Percentiles rank a stretch among this genome's conserved stretches.
These are phyloP conservation scores for Trichoderma guizhouense DNA, from an alignment of 2,329 filamentous ascomycete genomes.

Conservation along the genomic window DNA sequence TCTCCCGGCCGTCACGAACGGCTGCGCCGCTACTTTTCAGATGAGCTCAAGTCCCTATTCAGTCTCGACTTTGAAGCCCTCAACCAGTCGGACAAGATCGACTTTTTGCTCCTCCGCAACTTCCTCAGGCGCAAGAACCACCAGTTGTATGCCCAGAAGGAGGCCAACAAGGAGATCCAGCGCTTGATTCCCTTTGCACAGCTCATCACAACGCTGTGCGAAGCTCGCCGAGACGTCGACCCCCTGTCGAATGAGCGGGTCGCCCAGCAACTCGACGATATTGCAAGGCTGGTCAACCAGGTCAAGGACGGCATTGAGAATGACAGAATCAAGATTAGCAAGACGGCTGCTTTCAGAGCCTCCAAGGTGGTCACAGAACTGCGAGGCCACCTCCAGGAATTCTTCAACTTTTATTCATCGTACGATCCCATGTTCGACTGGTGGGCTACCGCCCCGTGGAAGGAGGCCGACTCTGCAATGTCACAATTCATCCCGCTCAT, in stretches of 20 bases:
- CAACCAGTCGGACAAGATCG: slow-evolving; percentile 44
- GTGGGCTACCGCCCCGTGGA: slow-evolving; percentile 50
- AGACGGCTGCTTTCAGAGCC: slow-evolving; percentile 46
- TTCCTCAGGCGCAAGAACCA: slow-evolving; percentile 38
- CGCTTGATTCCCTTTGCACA: slow-evolving; percentile 44
- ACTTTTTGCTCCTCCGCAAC: slow-evolving; percentile 49
- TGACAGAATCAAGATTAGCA: slow-evolving; percentile 34
- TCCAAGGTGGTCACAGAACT: slow-evolving; percentile 42
- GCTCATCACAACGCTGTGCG: slow-evolving; percentile 43
- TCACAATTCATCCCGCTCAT: slow-evolving; percentile 36
- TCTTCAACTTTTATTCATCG: slow-evolving; percentile 48
- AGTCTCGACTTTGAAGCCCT: slow-evolving; percentile 28
- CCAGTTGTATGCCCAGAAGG: slow-evolving; percentile 39
- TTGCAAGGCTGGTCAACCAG: slow-evolving; percentile 32
- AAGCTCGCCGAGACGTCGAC: slow-evolving; percentile 44
- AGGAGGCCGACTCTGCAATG: slow-evolving; percentile 37
- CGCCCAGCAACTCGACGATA: slow-evolving; percentile 40
- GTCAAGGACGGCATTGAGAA: slow-evolving; percentile 35
- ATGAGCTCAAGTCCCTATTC: slow-evolving; percentile 36
- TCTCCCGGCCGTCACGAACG: slow-evolving; percentile 40
- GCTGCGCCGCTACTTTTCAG: slow-evolving; percentile 39
- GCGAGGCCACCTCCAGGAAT: slow-evolving; percentile 42
- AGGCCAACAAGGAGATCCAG: slow-evolving; percentile 35
- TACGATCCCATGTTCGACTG: slow-evolving; percentile 57
- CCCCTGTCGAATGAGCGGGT: slow-evolving; percentile 41